Conservation (phyloP, 2,329 filamentous ascomycete genomes). For the Claviceps sp. region DNA sequence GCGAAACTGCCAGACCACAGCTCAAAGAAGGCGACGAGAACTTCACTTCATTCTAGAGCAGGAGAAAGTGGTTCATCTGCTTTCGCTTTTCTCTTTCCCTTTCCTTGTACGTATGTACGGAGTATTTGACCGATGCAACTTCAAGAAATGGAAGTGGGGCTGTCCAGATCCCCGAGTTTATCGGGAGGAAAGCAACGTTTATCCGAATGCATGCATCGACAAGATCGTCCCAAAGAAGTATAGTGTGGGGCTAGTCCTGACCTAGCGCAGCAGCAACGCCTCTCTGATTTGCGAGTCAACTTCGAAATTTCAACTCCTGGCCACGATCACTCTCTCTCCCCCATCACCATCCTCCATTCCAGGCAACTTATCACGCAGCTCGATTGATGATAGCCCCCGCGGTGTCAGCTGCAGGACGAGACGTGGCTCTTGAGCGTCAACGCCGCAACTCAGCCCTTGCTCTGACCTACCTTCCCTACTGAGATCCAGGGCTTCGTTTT, state of each 20-base stretch:
- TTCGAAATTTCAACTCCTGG: conserved; percentile 32
- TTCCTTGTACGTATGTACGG: background rate
- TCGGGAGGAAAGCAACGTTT: conserved; percentile 15
- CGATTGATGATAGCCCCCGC: conserved; percentile 22
- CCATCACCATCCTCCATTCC: conserved; percentile 19
- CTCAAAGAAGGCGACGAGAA: background rate
- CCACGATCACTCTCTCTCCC: conserved; percentile 17
- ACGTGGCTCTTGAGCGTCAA: conserved; percentile 20
- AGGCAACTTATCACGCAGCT: conserved; percentile 16
- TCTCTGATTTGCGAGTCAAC: conserved; percentile 27
- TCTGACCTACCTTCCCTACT: conserved; percentile 20
- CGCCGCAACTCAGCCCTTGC: conserved; percentile 14
- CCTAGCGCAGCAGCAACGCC: conserved; percentile 21
- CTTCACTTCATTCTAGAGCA: background rate
- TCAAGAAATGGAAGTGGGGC: conserved; percentile 4
- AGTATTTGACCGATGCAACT: background rate
- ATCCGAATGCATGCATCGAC: conserved; percentile 21
- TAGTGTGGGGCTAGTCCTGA: conserved; percentile 22
- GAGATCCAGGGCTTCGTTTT: conserved; percentile 22
- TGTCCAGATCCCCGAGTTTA: background rate
- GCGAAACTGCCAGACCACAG: background rate
- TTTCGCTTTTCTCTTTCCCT: background rate
- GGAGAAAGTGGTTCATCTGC: background rate
- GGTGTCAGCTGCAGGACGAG: conserved; percentile 18
- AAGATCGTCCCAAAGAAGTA: conserved; percentile 16